These are phyloP conservation scores for Tagetes patula DNA, from an alignment of 129 eudicot genomes.

Conservation along the genomic window DNA sequence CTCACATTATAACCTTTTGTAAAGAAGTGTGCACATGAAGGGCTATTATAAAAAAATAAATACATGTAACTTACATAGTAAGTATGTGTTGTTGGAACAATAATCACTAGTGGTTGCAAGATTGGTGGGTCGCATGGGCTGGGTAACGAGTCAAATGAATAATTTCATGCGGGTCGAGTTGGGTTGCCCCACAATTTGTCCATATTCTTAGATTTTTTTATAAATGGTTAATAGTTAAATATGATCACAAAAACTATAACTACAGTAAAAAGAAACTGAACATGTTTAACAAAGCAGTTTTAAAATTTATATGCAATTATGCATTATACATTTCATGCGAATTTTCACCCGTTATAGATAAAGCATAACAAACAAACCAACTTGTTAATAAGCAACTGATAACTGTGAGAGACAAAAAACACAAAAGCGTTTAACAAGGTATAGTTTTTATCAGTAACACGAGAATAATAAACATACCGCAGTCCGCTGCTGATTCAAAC, in stretches of 20 bases:
- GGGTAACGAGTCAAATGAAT: neutral
- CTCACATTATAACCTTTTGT: neutral
- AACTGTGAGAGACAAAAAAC: neutral
- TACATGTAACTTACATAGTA: neutral
- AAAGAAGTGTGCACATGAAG: slow-evolving; percentile 13
- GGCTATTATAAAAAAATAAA: neutral
- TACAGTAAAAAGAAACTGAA: neutral
- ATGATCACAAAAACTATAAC: neutral
- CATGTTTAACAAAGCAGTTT: neutral
- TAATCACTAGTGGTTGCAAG: neutral
- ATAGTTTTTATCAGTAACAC: neutral
- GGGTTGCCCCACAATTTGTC: neutral
- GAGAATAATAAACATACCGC: slow-evolving; percentile 58
- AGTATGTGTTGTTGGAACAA: neutral
- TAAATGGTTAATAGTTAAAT: neutral
- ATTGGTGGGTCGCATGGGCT: neutral
- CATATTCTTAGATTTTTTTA: neutral
- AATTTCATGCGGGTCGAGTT: neutral
- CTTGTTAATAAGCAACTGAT: neutral
- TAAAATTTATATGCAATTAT: neutral
- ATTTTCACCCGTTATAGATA: neutral
- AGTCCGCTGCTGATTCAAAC: slow-evolving; percentile 90
- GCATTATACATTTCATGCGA: neutral
- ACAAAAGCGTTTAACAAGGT: neutral
- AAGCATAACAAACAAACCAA: neutral